A percentile compares a stretch with the other conserved stretches of the same genome.
Evolutionary conservation across 192 early-diverging fungal species (phyloP).

Genomic region (Piromyces finnis): DNA sequence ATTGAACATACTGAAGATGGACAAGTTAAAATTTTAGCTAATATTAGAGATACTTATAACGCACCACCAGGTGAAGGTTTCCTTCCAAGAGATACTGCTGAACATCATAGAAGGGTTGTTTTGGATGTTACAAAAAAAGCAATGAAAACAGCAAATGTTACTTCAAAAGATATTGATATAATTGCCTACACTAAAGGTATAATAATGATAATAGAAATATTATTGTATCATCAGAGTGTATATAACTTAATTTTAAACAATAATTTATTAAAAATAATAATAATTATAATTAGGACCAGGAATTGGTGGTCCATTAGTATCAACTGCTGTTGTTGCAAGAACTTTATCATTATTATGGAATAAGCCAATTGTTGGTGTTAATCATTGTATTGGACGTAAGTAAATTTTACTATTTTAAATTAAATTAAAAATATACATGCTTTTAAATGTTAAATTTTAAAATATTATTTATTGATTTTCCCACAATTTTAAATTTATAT

Average conservation of each 20-base stretch:
- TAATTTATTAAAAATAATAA: not conserved
- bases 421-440: too few species aligned
- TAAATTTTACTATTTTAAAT: too few species aligned
- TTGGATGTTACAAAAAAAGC: constrained; percentile 58
- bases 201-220: not conserved
- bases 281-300: constrained; percentile 53
- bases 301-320: constrained; percentile 88
- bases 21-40: constrained; percentile 58
- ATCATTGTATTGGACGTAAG: constrained; percentile 91
- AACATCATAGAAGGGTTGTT: constrained; percentile 69
- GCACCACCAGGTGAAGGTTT: constrained; percentile 95
- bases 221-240: too few species aligned
- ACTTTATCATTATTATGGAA: constrained; percentile 83
- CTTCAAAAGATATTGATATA: constrained; percentile 59
- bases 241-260: too few species aligned
- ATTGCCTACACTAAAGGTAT: constrained; percentile 91
- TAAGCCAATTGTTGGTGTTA: constrained; percentile 83
- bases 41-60: constrained; percentile 83
- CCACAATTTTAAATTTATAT: too few species aligned
- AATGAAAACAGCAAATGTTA: constrained; percentile 51
- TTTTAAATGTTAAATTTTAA: too few species aligned
- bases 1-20: constrained; percentile 45
- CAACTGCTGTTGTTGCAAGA: constrained; percentile 80
- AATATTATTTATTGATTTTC: too few species aligned
- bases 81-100: constrained; percentile 80